These are phyloP conservation scores for Amylocarpus encephaloides DNA, from an alignment of 2,329 filamentous ascomycete species.

Conservation along the genomic window DNA sequence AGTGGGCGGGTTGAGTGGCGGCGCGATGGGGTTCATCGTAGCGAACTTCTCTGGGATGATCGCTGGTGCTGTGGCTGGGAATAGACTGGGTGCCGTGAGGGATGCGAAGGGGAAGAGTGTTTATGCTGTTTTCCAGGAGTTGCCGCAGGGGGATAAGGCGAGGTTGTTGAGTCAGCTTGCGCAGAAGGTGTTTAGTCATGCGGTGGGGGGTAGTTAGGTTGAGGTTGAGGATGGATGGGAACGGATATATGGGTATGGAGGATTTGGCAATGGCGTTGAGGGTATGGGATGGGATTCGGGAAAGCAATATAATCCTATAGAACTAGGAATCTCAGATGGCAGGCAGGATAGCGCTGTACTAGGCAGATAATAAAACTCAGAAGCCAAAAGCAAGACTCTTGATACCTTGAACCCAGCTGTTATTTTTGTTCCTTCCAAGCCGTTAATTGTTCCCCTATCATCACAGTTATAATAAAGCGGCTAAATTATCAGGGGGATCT, in stretches of 20 bases:
- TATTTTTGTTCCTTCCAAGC: too few relatives aligned
- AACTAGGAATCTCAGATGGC: too few relatives aligned
- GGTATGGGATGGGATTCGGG: too few relatives aligned
- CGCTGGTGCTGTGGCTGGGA: conserved; percentile 87
- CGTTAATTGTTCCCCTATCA: too few relatives aligned
- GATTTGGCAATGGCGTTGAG: neutral
- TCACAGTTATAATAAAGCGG: too few relatives aligned
- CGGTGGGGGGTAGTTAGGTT: conserved; percentile 43
- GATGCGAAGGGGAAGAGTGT: conserved; percentile 94
- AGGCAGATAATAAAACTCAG: too few relatives aligned
- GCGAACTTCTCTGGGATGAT: conserved; percentile 85
- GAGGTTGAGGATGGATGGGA: neutral
- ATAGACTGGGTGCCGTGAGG: conserved; percentile 80
- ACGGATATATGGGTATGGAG: neutral
- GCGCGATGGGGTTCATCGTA: conserved; percentile 88
- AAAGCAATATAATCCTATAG: too few relatives aligned
- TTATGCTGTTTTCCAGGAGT: conserved; percentile 72
- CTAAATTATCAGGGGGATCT: too few relatives aligned
- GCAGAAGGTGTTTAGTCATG: conserved; percentile 77
- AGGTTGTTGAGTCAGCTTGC: conserved; percentile 78
- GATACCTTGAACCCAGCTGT: too few relatives aligned
- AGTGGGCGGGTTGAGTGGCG: conserved; percentile 79
- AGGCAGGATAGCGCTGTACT: too few relatives aligned
- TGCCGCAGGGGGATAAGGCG: conserved; percentile 77
- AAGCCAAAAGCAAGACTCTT: too few relatives aligned